Percentiles rank a stretch among this genome's conserved stretches.
These are phyloP conservation scores for Naganishia vishniacii DNA, from an alignment of 768 basidiomycete species.

Conservation along the genomic window DNA sequence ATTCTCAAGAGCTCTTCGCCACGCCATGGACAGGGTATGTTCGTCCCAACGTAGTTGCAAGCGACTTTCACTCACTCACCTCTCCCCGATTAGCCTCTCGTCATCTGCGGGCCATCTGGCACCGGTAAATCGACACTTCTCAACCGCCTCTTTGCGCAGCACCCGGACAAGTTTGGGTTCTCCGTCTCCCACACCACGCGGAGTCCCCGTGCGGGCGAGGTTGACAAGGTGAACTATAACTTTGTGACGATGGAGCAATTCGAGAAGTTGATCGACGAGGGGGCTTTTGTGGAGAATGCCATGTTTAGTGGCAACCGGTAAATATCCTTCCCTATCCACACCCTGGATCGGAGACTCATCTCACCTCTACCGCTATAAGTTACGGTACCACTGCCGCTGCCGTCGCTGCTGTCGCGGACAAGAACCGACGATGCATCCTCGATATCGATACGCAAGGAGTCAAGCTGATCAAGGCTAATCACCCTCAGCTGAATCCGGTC, in stretches of 20 bases:
- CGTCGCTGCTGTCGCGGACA: slow-evolving; percentile 61
- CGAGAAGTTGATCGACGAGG: slow-evolving; percentile 60
- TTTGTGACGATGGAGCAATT: slow-evolving; percentile 73
- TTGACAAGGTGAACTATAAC: slow-evolving; percentile 76
- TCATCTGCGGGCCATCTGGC: slow-evolving; percentile 85
- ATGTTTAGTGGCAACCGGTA: slow-evolving; percentile 78
- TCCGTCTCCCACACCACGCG: slow-evolving; percentile 94
- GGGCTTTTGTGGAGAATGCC: slow-evolving; percentile 88
- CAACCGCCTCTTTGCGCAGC: slow-evolving; percentile 68
- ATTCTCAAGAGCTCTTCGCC: background rate
- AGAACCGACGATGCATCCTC: slow-evolving; percentile 77
- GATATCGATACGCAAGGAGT: slow-evolving; percentile 98
- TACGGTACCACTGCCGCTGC: slow-evolving; percentile 88
- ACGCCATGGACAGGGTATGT: slow-evolving; percentile 22
- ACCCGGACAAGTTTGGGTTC: slow-evolving; percentile 83
- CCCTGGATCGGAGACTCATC: background rate
- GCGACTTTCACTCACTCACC: background rate
- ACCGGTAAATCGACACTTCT: slow-evolving; percentile 92
- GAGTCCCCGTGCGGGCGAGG: slow-evolving; percentile 71
- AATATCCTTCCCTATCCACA: background rate
- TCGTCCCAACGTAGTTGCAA: background rate
- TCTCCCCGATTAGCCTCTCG: slow-evolving; percentile 57
- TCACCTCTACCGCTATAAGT: background rate
- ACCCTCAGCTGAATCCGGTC: slow-evolving; percentile 66
- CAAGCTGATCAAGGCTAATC: slow-evolving; percentile 72